phyloP scores from a whole-genome alignment of 176 grass and related monocot species.

The Rhynchospora tenuis region DNA sequence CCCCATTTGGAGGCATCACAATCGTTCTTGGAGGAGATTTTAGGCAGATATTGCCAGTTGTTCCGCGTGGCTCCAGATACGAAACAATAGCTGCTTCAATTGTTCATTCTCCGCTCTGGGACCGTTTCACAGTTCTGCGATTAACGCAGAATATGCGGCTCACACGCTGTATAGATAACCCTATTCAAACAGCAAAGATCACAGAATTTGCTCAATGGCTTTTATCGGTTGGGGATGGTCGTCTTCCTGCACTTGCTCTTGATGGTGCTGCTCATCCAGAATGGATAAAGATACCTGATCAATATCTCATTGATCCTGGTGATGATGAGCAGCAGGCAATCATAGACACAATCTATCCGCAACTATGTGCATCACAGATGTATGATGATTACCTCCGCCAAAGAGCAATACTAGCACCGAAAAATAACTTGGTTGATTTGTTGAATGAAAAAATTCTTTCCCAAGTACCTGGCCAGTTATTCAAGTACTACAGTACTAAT shows the following conservation, averaged over 20 bases:
- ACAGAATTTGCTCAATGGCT: not conserved
- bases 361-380: not conserved
- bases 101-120: not conserved
- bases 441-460: not conserved
- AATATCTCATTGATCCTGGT: not conserved
- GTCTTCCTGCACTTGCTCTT: not conserved
- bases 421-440: conserved; percentile 11
- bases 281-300: not conserved
- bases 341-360: not conserved
- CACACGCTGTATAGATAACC: not conserved
- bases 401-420: not conserved
- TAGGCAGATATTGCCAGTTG: too few relatives aligned
- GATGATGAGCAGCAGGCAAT: not conserved
- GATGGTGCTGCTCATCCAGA: not conserved
- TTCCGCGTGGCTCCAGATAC: not conserved
- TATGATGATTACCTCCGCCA: not conserved
- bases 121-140: not conserved
- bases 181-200: not conserved
- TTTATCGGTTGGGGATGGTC: not conserved
- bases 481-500: conserved; percentile 17
- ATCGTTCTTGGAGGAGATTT: too few relatives aligned
- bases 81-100: not conserved
- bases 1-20: too few relatives aligned
- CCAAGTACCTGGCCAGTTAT: not conserved
- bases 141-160: not conserved